These are phyloP conservation scores for Lolium multiflorum DNA, from an alignment of 176 grass and related monocot species.

Conservation along the genomic window DNA sequence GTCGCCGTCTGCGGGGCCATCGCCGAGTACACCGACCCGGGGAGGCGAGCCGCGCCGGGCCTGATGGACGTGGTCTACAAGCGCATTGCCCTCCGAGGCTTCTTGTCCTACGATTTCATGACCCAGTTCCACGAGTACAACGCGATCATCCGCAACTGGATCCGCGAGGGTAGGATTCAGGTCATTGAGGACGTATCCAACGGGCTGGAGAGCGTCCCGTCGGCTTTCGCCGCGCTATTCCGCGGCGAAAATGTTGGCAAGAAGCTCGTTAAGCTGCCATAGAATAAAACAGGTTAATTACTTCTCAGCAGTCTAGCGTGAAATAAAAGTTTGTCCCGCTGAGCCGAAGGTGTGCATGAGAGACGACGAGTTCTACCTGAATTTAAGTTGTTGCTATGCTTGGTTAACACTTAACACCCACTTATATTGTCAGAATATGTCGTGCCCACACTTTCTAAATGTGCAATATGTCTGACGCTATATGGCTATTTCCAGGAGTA, in stretches of 20 bases:
- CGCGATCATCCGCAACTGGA: slow-evolving; percentile 15
- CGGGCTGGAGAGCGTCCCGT: slow-evolving; percentile 46
- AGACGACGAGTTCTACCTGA: no score
- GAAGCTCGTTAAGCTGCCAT: slow-evolving; percentile 53
- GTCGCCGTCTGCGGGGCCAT: slow-evolving; percentile 61
- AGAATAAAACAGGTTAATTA: background rate
- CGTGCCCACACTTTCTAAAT: no score
- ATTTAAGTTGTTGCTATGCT: no score
- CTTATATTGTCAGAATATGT: no score
- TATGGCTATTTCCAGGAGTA: no score
- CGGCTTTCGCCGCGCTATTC: slow-evolving; percentile 55
- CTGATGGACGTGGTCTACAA: slow-evolving; percentile 58
- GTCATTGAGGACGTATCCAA: slow-evolving; percentile 53
- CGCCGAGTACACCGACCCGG: slow-evolving; percentile 50
- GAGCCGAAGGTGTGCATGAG: no score
- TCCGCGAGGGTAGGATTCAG: slow-evolving; percentile 45
- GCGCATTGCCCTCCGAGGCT: slow-evolving; percentile 58
- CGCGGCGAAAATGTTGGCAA: slow-evolving; percentile 52
- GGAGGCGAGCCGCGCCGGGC: slow-evolving; percentile 35
- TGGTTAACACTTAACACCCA: no score
- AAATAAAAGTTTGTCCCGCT: no score
- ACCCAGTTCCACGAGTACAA: slow-evolving; percentile 38
- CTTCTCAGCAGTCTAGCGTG: no score
- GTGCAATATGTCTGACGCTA: no score
- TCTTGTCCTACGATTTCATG: slow-evolving; percentile 53